Evolutionary conservation across 169 alveolate species (phyloP), one percentile per base, ranked within the genome.

Genomic region (Blepharisma undulans): DNA sequence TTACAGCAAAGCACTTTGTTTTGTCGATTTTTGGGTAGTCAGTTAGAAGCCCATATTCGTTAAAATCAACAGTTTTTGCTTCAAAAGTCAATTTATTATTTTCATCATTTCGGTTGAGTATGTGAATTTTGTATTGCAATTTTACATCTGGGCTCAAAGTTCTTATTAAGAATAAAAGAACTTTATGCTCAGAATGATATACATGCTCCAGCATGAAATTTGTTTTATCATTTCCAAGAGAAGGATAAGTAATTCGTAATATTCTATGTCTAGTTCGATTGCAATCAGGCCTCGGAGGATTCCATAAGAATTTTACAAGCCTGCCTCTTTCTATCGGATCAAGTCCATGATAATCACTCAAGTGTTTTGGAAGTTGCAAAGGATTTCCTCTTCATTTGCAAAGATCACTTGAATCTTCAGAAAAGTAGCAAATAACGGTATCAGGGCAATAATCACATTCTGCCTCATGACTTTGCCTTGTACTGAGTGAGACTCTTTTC

Each of bases 351-450:
- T 7, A 25, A 27, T 10, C 7, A 1, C 7, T 72, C 32, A 86
- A 71, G 84, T 86, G 91, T 8, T 10, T 32, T 30, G 59, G 72
- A 22, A 86, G 72, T 7, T 7, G 48, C 29, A 27, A n/a, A 21
- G 91, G 72, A 4, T 60, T 60, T 61, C 91, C 91, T 71, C 16
- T 86, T 66, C 91, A 86, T 19, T 72, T 33, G 72, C 91, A 86
- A 21, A 71, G 61, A 22, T 10, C n/a, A 4, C 34, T 14, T n/a
- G 22, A 76, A 36, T 36, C 77, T 27, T 86, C 32, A 21, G 74
- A 27, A 36, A 27, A 86, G 29, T 27, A 33, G 72, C 91, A 86
- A 22, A 21, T 72, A 25, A 86, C 84, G 48, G 14, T 22, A 0
- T 22, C 74, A 21, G 91, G 91, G n/a, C 33, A 22, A 33, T 25